Percentiles rank a stretch among this genome's conserved stretches.
These are phyloP conservation scores for Pseudogymnoascus pannorum DNA, from an alignment of 2,329 filamentous ascomycete species.

Conservation along the genomic window DNA sequence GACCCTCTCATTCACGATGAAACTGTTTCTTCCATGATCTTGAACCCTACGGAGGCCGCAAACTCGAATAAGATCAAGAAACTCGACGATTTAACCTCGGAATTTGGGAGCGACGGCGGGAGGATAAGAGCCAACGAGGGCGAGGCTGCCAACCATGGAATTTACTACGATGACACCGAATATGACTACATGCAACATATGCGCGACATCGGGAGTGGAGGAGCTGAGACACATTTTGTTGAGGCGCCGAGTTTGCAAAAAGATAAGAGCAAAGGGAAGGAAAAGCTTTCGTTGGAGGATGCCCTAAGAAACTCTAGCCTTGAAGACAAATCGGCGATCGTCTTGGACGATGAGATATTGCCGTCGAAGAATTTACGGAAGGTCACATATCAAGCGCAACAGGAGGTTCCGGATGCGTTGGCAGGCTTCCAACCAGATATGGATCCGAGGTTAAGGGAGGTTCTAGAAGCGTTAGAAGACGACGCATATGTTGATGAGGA, in stretches of 20 bases:
- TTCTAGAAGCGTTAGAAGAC: constrained; percentile 87
- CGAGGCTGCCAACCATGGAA: constrained; percentile 86
- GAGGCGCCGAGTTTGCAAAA: constrained; percentile 57
- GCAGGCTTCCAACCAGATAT: constrained; percentile 95
- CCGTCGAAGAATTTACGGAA: constrained; percentile 73
- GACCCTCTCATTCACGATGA: constrained; percentile 94
- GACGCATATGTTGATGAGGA: constrained; percentile 86
- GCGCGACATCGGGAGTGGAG: constrained; percentile 69
- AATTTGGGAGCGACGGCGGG: constrained; percentile 61
- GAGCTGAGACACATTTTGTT: constrained; percentile 72
- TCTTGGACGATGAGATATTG: constrained; percentile 68
- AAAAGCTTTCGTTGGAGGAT: constrained; percentile 75
- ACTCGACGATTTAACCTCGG: constrained; percentile 66
- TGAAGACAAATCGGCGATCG: constrained; percentile 44
- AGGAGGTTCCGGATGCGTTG: constrained; percentile 84
- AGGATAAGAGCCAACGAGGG: constrained; percentile 80
- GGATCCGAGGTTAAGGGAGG: constrained; percentile 87
- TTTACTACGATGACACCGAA: constrained; percentile 89
- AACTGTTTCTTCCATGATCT: constrained; percentile 80
- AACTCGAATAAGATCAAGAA: constrained; percentile 54
- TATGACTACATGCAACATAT: constrained; percentile 99
- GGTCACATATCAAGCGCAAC: constrained; percentile 82
- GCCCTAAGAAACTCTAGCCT: constrained; percentile 60
- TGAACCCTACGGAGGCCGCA: constrained; percentile 57
- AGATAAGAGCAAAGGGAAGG: constrained; percentile 63